Base-by-base conservation (phyloP, 2,329 filamentous ascomycete genomes). In the Colletotrichum siamense region DNA sequence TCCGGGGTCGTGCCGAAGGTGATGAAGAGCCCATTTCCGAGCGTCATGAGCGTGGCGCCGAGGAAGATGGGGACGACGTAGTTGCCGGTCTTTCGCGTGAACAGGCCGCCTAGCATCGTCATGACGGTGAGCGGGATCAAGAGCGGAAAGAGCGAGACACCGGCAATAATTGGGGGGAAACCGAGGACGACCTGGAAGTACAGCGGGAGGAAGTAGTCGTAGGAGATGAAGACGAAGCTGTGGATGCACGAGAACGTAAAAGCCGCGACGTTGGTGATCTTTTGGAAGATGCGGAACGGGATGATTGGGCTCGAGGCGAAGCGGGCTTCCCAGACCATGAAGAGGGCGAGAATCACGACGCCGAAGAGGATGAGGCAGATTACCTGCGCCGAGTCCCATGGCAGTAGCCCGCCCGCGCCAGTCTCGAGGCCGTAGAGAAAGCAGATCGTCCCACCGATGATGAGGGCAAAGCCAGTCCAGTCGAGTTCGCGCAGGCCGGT, bases 81-180 rank as follows among this genome's bases (percentile, higher is more conserved):
- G 57, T 88, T 89, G 36, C 94, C 94, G 0, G 92, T 94, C 82
- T 92, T 90, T 80, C 90, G 89, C 79, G 92, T 92, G 73, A 88
- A 86, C 18, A 92, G 79, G 1, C 72, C 75, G 4, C 67, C 72
- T 4, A 77, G 55, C 57, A 77, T 61, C 3, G 72, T 71, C 36
- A 65, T 77, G 4, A 62, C 22, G 2, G 77, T 79, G n/a, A 80
- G 64, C 12, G 79, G 76, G 10, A 83, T 74, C 15, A 88, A 89
- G 34, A 91, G 86, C 0, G 92, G 89, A 1, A 93, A 84, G 2
- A 92, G 85, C 1, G 91, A 82, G 2, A 90, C 79, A 4, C 83
- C 83, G 0, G 88, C 91, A n/a, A 84, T 86, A 28, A 91, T 84
- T 2, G 90, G 89, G 0, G 87, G 86, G 6, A 89, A 88, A 71